phyloP scores from a whole-genome alignment of 2,329 filamentous ascomycete genomes.

The Amauroascus verrucosus region DNA sequence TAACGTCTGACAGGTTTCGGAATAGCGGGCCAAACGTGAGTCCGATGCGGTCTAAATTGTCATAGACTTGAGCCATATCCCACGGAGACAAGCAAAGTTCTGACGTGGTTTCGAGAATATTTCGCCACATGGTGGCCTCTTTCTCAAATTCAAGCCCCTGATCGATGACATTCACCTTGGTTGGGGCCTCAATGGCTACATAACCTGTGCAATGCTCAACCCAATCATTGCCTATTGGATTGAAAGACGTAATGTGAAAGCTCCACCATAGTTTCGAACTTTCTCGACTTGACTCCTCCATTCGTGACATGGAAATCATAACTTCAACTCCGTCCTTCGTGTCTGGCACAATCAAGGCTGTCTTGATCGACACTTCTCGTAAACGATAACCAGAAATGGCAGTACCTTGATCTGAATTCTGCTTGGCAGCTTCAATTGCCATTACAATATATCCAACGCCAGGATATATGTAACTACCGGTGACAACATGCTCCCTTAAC shows the following conservation, averaged over 20 bases:
- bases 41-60: conserved; percentile 22
- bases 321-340: conserved; percentile 26
- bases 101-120: conserved; percentile 13
- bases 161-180: conserved; percentile 16
- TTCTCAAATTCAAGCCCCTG: conserved; percentile 19
- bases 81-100: conserved; percentile 20
- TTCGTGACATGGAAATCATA: conserved; percentile 20
- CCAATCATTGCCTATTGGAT: conserved; percentile 24
- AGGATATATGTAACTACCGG: conserved; percentile 13
- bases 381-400: conserved; percentile 12
- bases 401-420: conserved; percentile 15
- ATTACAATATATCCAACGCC: conserved; percentile 13
- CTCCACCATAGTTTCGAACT: conserved; percentile 21
- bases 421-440: conserved; percentile 17
- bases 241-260: conserved; percentile 27
- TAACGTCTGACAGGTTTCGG: conserved; percentile 22
- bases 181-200: conserved; percentile 20
- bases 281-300: conserved; percentile 18
- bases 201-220: conserved; percentile 29
- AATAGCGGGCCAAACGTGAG: conserved; percentile 26
- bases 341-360: conserved; percentile 25
- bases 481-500: conserved; percentile 24
- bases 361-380: conserved; percentile 22
- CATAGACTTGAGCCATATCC: conserved; percentile 21
- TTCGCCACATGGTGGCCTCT: conserved; percentile 16